Conservation (phyloP, 768 basidiomycete genomes). For the Collybia mongolica region DNA sequence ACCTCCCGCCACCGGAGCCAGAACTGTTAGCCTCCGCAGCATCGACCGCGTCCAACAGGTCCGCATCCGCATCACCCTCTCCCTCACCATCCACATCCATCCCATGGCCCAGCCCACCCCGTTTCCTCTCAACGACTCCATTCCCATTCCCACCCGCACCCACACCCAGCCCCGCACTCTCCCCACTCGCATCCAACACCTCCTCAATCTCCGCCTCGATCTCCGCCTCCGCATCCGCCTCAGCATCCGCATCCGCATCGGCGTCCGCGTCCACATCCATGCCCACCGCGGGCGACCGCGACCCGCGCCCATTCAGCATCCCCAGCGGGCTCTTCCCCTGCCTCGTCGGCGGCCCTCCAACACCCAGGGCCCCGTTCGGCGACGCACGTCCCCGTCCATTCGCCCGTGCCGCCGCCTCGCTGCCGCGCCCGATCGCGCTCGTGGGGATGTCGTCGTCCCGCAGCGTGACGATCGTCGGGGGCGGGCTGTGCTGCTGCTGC, state of each 20-base stretch:
- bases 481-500: constrained; percentile 8
- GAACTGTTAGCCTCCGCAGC: constrained; percentile 45
- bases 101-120: background rate
- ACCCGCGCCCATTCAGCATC: background rate
- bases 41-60: constrained; percentile 50
- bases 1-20: constrained; percentile 21
- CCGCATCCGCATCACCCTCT: constrained; percentile 39
- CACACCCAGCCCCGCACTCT: background rate
- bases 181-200: background rate
- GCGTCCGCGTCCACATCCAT: constrained; percentile 26
- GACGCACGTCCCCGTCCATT: constrained; percentile 16
- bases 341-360: constrained; percentile 2
- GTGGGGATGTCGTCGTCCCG: constrained; percentile 21
- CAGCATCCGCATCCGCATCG: constrained; percentile 31
- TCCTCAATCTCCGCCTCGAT: constrained; percentile 24
- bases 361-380: constrained; percentile 12
- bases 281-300: constrained; percentile 17
- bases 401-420: constrained; percentile 10
- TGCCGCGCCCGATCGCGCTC: constrained; percentile 27
- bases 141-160: constrained; percentile 11
- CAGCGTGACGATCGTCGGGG: constrained; percentile 20
- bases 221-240: constrained; percentile 38
- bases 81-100: constrained; percentile 17
- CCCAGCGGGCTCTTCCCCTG: constrained; percentile 1
- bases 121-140: constrained; percentile 3